phyloP scores from a whole-genome alignment of 164 flowering plant species.

The Vitis riparia region DNA sequence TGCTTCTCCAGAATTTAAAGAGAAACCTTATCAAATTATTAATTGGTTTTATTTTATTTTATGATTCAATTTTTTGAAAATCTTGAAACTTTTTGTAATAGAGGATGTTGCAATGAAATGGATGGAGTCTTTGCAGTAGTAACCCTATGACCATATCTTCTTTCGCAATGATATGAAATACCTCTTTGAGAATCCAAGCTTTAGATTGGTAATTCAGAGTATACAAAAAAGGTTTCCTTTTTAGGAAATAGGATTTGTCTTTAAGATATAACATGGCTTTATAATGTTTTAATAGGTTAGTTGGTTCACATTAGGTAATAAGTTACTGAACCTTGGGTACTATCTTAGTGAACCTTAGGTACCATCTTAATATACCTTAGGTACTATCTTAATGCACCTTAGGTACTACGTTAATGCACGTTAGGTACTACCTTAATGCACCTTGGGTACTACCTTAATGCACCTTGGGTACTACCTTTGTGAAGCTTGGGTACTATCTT shows the following conservation, averaged over 20 bases:
- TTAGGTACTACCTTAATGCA: no score
- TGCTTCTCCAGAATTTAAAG: conserved; percentile 12
- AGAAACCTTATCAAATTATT: background rate
- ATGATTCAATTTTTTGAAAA: background rate
- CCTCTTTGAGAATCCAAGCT: conserved; percentile 32
- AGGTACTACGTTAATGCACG: no score
- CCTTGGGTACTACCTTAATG: no score
- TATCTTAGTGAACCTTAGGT: no score
- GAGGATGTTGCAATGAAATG: background rate
- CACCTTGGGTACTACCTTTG: no score
- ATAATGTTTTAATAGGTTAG: no score
- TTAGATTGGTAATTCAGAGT: conserved; percentile 40
- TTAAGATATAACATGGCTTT: background rate
- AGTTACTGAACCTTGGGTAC: no score
- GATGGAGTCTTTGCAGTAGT: conserved; percentile 14
- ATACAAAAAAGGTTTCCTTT: conserved; percentile 42
- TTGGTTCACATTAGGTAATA: no score
- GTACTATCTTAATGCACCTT: no score
- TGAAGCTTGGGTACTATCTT: no score
- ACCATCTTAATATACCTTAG: no score
- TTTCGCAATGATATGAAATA: conserved; percentile 29
- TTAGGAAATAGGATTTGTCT: conserved; percentile 51
- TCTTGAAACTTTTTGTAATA: background rate
- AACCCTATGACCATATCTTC: conserved; percentile 17
- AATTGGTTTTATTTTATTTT: background rate